These are phyloP conservation scores for Penicillium subrubescens DNA, from an alignment of 495 filamentous ascomycete genomes.

Conservation along the genomic window DNA sequence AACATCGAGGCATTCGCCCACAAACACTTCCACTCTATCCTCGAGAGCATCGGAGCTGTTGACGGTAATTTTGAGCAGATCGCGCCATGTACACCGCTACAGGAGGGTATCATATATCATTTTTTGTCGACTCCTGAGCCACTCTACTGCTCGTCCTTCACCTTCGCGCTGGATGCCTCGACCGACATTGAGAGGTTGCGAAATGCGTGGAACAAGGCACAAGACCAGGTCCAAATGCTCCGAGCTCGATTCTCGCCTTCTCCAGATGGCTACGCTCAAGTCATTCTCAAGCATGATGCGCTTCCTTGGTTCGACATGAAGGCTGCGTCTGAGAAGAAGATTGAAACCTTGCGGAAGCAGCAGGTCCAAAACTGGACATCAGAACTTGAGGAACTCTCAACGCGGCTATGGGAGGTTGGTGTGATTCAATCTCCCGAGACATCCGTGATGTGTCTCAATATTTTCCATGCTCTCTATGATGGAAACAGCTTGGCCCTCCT, in stretches of 20 bases:
- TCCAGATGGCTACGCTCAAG: slow-evolving; percentile 71
- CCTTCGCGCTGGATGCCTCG: slow-evolving; percentile 48
- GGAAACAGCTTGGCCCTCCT: slow-evolving; percentile 74
- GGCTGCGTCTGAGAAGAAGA: slow-evolving; percentile 23
- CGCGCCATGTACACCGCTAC: slow-evolving; percentile 74
- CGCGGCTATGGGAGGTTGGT: slow-evolving; percentile 46
- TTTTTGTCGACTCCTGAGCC: slow-evolving; percentile 55
- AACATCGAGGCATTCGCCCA: slow-evolving; percentile 59
- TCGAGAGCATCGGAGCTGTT: slow-evolving; percentile 45
- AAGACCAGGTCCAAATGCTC: slow-evolving; percentile 57
- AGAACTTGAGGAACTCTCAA: slow-evolving; percentile 28
- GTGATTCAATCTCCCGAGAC: slow-evolving; percentile 34
- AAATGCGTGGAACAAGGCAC: slow-evolving; percentile 52
- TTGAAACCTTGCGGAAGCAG: slow-evolving; percentile 31
- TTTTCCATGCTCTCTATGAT: slow-evolving; percentile 91
- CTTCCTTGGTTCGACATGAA: slow-evolving; percentile 51
- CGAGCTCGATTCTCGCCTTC: slow-evolving; percentile 67
- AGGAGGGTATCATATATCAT: slow-evolving; percentile 77
- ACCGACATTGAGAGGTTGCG: slow-evolving; percentile 48
- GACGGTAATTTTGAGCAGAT: slow-evolving; percentile 63
- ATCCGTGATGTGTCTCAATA: slow-evolving; percentile 56
- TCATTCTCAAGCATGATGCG: slow-evolving; percentile 49
- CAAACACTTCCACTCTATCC: slow-evolving; percentile 50
- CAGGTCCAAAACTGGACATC: slow-evolving; percentile 45
- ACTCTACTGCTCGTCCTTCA: slow-evolving; percentile 73